Base-by-base conservation (phyloP, 176 grass and related monocot genomes). In the Saccharum officinarum region DNA sequence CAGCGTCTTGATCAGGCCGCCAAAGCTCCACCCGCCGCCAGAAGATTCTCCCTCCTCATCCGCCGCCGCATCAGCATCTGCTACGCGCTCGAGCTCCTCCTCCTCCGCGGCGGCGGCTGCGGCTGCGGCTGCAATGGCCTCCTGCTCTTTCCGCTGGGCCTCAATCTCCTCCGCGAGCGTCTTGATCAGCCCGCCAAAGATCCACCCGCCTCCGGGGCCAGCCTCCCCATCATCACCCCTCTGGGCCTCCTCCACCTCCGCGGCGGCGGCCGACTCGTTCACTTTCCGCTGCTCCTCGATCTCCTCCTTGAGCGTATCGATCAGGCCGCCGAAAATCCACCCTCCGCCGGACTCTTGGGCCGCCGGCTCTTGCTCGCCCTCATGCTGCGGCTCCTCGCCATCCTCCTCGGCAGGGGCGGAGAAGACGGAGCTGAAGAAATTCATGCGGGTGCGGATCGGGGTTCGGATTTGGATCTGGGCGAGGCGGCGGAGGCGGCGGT, bases 181-280 rank as follows among this genome's bases (percentile, higher is more conserved):
- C 88, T 97, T 94, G 84, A 97, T 91, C 41, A 94, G 68, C 4
- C 95, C 95, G 57, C 90, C 92, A 20, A 91, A 97, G 59, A 69
- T 90, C 86, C 88, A 91, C 42, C 88, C 86, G 11, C 79, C 50
- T 8, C 82, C 71, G 10, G 84, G 76, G 20, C 10, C 79, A 55
- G 46, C 66, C 46, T 82, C 80, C 1, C 67, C 75, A 20, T 87
- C 71, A 5, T 34, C 80, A 2, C 34, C 45, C 2, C 30, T 45
- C 17, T 80, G 75, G 64, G 46, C 69, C 39, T 39, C 52, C 50
- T 88, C 86, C 49, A 46, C 78, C 70, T 70, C 80, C 20, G 61
- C 80, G 8, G 70, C 80, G 12, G 34, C 54, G 18, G 45, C 42
- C 4, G 62, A 55, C 54, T 85, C 69, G 13, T 88, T 63, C 67